Conservation (phyloP, 1,139 yeast genomes). For the Sugiyamaella paludigena region DNA sequence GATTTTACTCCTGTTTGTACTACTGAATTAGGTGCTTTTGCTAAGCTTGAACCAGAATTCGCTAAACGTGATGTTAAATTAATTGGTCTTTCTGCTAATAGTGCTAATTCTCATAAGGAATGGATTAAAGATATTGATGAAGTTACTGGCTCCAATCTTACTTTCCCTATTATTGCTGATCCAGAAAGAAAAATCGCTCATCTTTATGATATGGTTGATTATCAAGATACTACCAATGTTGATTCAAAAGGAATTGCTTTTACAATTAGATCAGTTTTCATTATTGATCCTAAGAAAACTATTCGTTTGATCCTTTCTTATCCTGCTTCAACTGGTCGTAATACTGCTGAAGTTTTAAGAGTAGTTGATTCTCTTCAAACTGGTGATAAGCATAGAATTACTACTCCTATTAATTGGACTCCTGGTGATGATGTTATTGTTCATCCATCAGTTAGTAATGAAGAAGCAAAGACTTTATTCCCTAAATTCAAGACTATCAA, state of each 20-base stretch:
- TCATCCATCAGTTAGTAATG: constrained; percentile 68
- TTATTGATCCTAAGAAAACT: constrained; percentile 76
- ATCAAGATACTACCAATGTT: constrained; percentile 59
- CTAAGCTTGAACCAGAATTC: constrained; percentile 79
- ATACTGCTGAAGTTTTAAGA: constrained; percentile 82
- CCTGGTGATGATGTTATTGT: constrained; percentile 85
- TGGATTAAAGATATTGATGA: constrained; percentile 87
- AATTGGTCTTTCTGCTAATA: constrained; percentile 77
- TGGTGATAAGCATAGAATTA: constrained; percentile 67
- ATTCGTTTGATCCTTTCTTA: constrained; percentile 70
- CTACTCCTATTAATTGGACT: constrained; percentile 85
- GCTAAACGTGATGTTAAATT: constrained; percentile 71
- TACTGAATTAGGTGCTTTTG: constrained; percentile 85
- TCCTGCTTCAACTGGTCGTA: constrained; percentile 86
- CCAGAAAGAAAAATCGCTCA: constrained; percentile 65
- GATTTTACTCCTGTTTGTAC: constrained; percentile 90
- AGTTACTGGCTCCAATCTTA: constrained; percentile 61
- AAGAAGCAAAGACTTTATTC: constrained; percentile 68
- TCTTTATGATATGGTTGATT: constrained; percentile 75
- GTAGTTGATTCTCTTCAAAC: constrained; percentile 77
- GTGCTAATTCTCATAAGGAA: constrained; percentile 62
- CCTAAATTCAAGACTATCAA: constrained; percentile 74
- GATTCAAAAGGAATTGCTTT: constrained; percentile 58
- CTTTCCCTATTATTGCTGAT: constrained; percentile 82
- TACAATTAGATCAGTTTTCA: constrained; percentile 79